Base-by-base conservation (phyloP, 768 basidiomycete genomes). In the Strobilomyces echinocephalus region DNA sequence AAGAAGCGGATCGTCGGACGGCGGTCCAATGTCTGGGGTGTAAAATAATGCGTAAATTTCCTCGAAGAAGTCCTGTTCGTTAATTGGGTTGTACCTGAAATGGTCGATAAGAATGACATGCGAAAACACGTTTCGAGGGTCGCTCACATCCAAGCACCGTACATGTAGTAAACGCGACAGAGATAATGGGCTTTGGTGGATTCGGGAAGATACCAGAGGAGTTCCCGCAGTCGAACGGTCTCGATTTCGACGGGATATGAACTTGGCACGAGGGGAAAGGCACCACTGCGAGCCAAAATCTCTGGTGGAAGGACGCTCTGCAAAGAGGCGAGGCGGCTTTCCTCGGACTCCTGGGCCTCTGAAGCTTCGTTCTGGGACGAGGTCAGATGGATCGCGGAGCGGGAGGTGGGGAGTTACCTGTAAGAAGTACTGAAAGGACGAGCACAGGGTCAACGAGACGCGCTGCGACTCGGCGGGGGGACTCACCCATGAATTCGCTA, bases 61-160 rank as follows among this genome's bases (percentile, higher is more conserved):
- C 53, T 70, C 76, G 56, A 84, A 78, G 66, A 87, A 84, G 41
- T 78, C 73, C 28, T 82, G 79, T 57, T 77, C 70, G 49, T 74
- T 79, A 53, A 87, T 79, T 33, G 85, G 84, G 63, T 84, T 80
- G 63, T 87, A 86, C 83, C 85, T 87, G 58, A 11, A 20, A 16
- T 10, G 28, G 34, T 11, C 18, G 46, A 38, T 69, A 40, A 59
- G 55, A 18, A 50, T 39, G 34, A 16, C 11, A 26, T 6, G 46
- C 30, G 56, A 44, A 8, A 28, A 14, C 45, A 31, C 40, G 40
- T 46, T 31, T 43, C 31, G 53, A 15, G 33, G 50, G 34, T 60
- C 24, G 47, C 83, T 69, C 69, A 85, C 85, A 87, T 86, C 85
- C 84, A 87, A 50, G 83, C 79, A 30, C 83, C 87, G 61, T 82